Evolutionary conservation across 768 basidiomycete species (phyloP).

Genomic region (Nidularia pulvinata): DNA sequence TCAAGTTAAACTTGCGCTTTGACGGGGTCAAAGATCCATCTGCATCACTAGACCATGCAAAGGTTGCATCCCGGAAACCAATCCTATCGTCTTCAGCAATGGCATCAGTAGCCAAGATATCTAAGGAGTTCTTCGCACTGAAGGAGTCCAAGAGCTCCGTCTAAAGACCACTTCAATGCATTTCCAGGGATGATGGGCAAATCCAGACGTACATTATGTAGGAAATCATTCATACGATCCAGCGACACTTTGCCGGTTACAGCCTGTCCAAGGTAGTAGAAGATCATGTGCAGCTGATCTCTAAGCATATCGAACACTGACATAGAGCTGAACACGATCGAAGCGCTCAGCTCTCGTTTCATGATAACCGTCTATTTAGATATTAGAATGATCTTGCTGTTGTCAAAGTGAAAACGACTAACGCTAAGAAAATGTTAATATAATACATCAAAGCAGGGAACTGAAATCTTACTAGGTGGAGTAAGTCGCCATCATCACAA

Average conservation of each 20-base stretch:
- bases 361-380: conserved; percentile 30
- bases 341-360: conserved; percentile 35
- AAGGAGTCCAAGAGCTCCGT: conserved; percentile 50
- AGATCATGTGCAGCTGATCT: conserved; percentile 41
- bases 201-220: conserved; percentile 20
- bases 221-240: conserved; percentile 45
- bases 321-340: conserved; percentile 52
- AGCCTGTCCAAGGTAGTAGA: conserved; percentile 7
- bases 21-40: conserved; percentile 37
- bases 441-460: neutral
- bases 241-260: conserved; percentile 61
- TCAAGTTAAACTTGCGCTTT: conserved; percentile 48
- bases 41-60: conserved; percentile 48
- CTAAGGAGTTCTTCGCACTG: conserved; percentile 11
- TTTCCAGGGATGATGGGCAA: conserved; percentile 7
- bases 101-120: conserved; percentile 8
- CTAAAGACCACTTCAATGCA: conserved; percentile 1
- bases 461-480: conserved; percentile 46
- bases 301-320: conserved; percentile 65
- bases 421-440: neutral
- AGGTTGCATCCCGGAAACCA: conserved; percentile 51
- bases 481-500: conserved; percentile 68
- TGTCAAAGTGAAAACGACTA: neutral
- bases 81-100: conserved; percentile 21
- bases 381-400: neutral